Percentiles rank a stretch among this genome's conserved stretches.
Evolutionary conservation across 768 basidiomycete species (phyloP).

Genomic region (Rhodotorula babjevae): DNA sequence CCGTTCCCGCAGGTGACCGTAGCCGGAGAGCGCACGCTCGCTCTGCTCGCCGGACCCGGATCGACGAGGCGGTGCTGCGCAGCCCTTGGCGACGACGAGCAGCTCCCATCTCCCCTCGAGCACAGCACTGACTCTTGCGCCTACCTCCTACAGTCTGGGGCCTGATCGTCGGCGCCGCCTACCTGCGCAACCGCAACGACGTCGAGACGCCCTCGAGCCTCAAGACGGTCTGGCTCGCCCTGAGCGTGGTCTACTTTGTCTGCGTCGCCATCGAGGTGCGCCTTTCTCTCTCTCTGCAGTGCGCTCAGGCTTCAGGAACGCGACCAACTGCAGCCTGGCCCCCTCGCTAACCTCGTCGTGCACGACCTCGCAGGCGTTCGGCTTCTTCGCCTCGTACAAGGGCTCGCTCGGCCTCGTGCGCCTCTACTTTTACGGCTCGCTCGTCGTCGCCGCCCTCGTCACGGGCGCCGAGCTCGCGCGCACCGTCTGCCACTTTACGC

Average conservation of each 20-base stretch:
- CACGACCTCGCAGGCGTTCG: slow-evolving; percentile 16
- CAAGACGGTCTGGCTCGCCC: slow-evolving; percentile 19
- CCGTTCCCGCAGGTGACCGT: too few relatives aligned
- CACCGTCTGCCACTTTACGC: slow-evolving; percentile 14
- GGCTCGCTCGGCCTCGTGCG: slow-evolving; percentile 19
- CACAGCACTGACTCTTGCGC: too few relatives aligned
- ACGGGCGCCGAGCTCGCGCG: slow-evolving; percentile 14
- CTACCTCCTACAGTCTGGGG: slow-evolving; percentile 18
- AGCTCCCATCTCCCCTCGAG: too few relatives aligned
- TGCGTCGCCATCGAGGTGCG: slow-evolving; percentile 20
- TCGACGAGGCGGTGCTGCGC: neutral
- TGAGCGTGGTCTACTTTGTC: slow-evolving; percentile 28
- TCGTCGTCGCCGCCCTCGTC: slow-evolving; percentile 16
- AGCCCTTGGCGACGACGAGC: too few relatives aligned
- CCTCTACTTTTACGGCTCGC: slow-evolving; percentile 22
- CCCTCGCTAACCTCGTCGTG: too few relatives aligned
- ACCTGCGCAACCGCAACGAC: neutral
- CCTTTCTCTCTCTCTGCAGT: too few relatives aligned
- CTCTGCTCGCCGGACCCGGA: neutral
- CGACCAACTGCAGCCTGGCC: too few relatives aligned
- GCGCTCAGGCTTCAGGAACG: too few relatives aligned
- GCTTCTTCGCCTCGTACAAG: slow-evolving; percentile 14
- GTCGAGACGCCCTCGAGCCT: neutral
- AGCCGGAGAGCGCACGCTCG: too few relatives aligned
- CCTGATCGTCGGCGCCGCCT: slow-evolving; percentile 10